Conservation (phyloP, 169 alveolate genomes). For the Miamiensis avidus region DNA sequence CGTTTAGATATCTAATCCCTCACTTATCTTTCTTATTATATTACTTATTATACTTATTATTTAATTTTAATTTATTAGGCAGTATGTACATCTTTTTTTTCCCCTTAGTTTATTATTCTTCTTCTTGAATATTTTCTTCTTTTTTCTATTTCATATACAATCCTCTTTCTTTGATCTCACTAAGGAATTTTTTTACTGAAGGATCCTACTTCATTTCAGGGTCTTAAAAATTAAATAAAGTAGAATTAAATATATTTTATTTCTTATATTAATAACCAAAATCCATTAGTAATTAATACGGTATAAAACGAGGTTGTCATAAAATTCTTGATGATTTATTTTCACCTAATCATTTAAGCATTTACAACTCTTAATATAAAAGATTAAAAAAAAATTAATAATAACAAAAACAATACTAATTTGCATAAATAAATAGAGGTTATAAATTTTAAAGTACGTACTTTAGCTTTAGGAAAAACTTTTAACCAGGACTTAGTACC, state of each 20-base stretch:
- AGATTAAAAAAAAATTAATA: too few relatives aligned
- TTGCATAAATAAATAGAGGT: too few relatives aligned
- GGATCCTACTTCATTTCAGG: neutral
- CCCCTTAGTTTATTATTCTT: neutral
- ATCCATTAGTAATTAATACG: neutral
- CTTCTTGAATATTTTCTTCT: neutral
- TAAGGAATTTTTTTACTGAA: neutral
- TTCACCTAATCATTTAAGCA: neutral
- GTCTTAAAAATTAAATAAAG: neutral
- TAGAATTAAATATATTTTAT: too few relatives aligned
- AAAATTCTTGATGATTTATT: neutral
- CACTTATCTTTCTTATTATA: too few relatives aligned
- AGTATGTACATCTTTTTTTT: too few relatives aligned
- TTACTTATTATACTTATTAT: too few relatives aligned
- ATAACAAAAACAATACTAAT: neutral
- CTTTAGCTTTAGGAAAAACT: constrained; percentile 30
- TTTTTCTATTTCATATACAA: too few relatives aligned
- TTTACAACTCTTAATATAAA: neutral
- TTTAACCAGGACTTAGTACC: constrained; percentile 90
- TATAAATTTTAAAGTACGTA: neutral
- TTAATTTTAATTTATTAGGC: too few relatives aligned
- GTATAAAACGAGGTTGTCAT: neutral
- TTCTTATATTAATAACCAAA: too few relatives aligned
- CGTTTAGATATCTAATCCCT: too few relatives aligned
- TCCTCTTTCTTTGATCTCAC: neutral